Percentiles rank a stretch among this genome's conserved stretches.
Conservation (phyloP, 2,329 filamentous ascomycete species). For the Paecilomyces dactylethromorphus region DNA sequence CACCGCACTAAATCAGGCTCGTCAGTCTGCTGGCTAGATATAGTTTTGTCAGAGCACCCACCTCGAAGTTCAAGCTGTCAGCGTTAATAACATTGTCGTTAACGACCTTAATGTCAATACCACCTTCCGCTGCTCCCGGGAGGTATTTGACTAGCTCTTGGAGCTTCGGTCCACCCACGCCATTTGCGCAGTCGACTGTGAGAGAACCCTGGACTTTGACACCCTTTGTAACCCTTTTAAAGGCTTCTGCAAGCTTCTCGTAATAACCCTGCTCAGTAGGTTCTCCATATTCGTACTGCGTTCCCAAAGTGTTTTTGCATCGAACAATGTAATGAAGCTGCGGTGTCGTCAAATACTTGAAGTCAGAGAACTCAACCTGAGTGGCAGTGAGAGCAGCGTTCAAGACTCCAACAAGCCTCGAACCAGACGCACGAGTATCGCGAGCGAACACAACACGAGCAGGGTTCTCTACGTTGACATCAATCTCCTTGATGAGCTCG, state of each 20-base stretch:
- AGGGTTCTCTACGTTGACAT: slow-evolving; percentile 63
- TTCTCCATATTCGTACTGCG: slow-evolving; percentile 79
- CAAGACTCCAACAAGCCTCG: slow-evolving; percentile 71
- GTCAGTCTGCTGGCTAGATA: slow-evolving; percentile 9
- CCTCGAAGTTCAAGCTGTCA: slow-evolving; percentile 81
- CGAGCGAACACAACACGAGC: slow-evolving; percentile 83
- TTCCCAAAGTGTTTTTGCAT: slow-evolving; percentile 87
- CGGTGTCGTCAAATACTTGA: slow-evolving; percentile 90
- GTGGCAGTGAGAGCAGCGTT: slow-evolving; percentile 72
- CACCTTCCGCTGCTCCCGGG: slow-evolving; percentile 58
- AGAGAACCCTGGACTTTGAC: slow-evolving; percentile 67
- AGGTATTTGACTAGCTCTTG: slow-evolving; percentile 78
- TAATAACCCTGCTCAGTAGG: slow-evolving; percentile 91
- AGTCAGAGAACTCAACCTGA: slow-evolving; percentile 69
- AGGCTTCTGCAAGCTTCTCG: slow-evolving; percentile 79
- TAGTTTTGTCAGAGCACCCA: slow-evolving; percentile 36
- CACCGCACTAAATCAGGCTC: slow-evolving; percentile 61
- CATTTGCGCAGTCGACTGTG: slow-evolving; percentile 92
- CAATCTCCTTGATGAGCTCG: slow-evolving; percentile 65
- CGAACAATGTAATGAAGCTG: slow-evolving; percentile 95
- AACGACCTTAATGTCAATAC: slow-evolving; percentile 74
- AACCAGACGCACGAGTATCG: slow-evolving; percentile 88
- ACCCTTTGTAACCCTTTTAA: slow-evolving; percentile 73
- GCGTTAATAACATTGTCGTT: slow-evolving; percentile 92
- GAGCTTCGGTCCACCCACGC: slow-evolving; percentile 89